These are phyloP conservation scores for Chromera velia DNA, from an alignment of 73 alveolate species.

Conservation along the genomic window DNA sequence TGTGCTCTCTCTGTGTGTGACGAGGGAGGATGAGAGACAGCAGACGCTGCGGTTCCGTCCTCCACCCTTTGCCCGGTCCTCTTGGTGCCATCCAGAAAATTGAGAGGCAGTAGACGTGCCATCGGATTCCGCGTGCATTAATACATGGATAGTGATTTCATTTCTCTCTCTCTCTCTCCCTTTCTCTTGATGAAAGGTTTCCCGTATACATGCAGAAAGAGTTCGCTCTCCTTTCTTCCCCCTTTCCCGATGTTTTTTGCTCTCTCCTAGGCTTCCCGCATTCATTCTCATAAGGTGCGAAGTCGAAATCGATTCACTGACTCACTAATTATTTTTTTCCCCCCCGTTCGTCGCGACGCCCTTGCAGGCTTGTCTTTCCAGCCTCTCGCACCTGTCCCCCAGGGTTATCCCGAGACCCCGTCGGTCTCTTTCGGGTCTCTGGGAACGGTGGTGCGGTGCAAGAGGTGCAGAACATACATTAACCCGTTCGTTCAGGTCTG, in stretches of 20 bases:
- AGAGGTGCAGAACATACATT: constrained; percentile 29
- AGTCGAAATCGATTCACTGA: too few relatives aligned
- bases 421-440: constrained; percentile 34
- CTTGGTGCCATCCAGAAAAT: too few relatives aligned
- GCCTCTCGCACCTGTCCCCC: constrained; percentile 28
- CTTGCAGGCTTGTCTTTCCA: constrained; percentile 13
- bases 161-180: too few relatives aligned
- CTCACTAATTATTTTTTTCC: too few relatives aligned
- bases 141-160: too few relatives aligned
- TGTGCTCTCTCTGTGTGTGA: neutral
- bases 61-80: too few relatives aligned
- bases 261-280: neutral
- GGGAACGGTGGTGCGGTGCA: constrained; percentile 41
- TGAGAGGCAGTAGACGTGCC: too few relatives aligned
- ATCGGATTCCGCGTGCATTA: too few relatives aligned
- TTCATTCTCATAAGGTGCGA: neutral
- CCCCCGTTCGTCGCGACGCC: too few relatives aligned
- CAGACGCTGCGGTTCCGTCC: too few relatives aligned
- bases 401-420: constrained; percentile 18
- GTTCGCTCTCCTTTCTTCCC: neutral
- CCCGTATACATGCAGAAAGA: neutral
- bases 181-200: neutral
- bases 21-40: too few relatives aligned
- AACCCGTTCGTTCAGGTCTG: constrained; percentile 43
- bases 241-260: neutral